Conservation (phyloP, 2,329 filamentous ascomycete genomes). For the Zymoseptoria tritici region DNA sequence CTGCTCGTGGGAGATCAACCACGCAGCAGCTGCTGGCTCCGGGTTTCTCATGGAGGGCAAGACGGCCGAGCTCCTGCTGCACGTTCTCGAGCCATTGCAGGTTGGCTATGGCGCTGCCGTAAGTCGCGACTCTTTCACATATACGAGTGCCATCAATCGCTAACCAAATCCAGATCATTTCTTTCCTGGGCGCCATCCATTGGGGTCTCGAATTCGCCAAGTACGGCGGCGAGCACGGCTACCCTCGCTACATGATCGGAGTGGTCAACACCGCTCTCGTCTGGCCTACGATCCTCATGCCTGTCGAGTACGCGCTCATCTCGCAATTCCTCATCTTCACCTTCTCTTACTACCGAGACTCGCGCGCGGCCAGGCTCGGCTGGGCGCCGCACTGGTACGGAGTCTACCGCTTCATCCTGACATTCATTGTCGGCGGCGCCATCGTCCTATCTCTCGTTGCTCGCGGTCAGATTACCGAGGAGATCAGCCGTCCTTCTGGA, state of each 20-base stretch:
- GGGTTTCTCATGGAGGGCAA: constrained; percentile 61
- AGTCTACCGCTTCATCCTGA: constrained; percentile 85
- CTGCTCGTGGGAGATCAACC: constrained; percentile 75
- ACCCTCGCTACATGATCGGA: constrained; percentile 75
- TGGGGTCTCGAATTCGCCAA: constrained; percentile 84
- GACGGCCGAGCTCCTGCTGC: constrained; percentile 63
- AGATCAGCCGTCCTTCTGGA: constrained; percentile 40
- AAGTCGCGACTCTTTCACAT: constrained; percentile 30
- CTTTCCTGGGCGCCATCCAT: constrained; percentile 87
- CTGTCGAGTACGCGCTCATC: constrained; percentile 76
- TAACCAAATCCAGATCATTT: constrained; percentile 59
- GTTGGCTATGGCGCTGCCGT: constrained; percentile 83
- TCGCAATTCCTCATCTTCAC: constrained; percentile 80
- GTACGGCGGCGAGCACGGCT: constrained; percentile 59
- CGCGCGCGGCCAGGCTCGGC: constrained; percentile 62
- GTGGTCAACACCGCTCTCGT: constrained; percentile 71
- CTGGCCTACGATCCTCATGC: constrained; percentile 83
- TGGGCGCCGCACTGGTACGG: constrained; percentile 82
- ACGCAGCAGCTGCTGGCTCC: constrained; percentile 52
- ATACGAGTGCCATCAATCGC: not conserved
- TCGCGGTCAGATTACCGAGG: constrained; percentile 64
- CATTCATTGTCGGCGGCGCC: constrained; percentile 75
- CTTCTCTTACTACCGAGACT: constrained; percentile 77
- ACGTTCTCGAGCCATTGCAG: constrained; percentile 76
- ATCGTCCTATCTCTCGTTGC: constrained; percentile 77